Conservation (phyloP, 192 early-diverging fungal species). For the Coemansia pectinata region DNA sequence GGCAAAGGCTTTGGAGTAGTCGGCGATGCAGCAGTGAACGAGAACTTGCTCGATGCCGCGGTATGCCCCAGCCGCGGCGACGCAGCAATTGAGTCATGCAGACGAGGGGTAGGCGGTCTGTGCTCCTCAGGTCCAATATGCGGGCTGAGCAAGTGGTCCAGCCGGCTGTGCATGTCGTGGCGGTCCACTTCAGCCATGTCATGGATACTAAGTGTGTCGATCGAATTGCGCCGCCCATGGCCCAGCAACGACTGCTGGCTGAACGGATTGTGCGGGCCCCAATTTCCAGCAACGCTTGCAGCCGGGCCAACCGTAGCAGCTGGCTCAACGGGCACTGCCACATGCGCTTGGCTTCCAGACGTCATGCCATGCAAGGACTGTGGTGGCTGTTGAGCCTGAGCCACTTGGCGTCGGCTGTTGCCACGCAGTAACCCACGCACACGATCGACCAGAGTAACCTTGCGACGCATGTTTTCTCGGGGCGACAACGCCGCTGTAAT, state of each 20-base stretch:
- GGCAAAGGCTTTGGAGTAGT: constrained; percentile 30
- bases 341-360: neutral
- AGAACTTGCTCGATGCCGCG: constrained; percentile 37
- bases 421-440: constrained; percentile 35
- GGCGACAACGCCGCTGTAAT: constrained; percentile 43
- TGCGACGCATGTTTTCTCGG: constrained; percentile 41
- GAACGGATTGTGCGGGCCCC: constrained; percentile 26
- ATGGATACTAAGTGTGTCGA: constrained; percentile 49
- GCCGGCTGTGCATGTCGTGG: constrained; percentile 37
- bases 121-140: constrained; percentile 4
- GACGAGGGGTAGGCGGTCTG: neutral
- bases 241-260: constrained; percentile 9
- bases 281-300: neutral
- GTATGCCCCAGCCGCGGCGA: neutral
- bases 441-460: constrained; percentile 33
- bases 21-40: constrained; percentile 18
- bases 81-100: constrained; percentile 11
- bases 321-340: neutral
- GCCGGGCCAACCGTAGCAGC: neutral
- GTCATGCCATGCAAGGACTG: neutral
- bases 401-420: neutral
- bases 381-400: neutral
- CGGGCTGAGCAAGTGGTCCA: constrained; percentile 37
- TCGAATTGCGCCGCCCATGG: constrained; percentile 33
- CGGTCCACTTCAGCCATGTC: constrained; percentile 49